phyloP scores from a whole-genome alignment of 139 green algal genomes.

The Yamagishiella unicocca region DNA sequence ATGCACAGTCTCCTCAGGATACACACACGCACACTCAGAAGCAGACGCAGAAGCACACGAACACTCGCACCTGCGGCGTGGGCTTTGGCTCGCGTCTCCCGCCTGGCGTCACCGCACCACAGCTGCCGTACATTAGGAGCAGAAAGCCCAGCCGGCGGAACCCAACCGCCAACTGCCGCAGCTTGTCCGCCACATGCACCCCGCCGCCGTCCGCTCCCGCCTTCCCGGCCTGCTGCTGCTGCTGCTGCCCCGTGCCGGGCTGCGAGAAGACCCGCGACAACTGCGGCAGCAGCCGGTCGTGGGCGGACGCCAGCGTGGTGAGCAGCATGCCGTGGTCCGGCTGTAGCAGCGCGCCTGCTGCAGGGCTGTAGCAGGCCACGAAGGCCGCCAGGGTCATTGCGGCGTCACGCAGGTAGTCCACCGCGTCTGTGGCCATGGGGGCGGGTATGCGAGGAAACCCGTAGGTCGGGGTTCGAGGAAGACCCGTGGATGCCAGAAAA shows the following conservation, averaged over 20 bases:
- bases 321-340: conserved; percentile 52
- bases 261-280: conserved; percentile 46
- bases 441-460: not conserved
- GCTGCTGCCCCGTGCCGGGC: not conserved
- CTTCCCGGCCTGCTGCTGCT: conserved; percentile 4
- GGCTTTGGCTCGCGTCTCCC: not conserved
- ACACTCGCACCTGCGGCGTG: conserved; percentile 2
- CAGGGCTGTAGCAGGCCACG: conserved; percentile 58
- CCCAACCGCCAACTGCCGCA: conserved; percentile 39
- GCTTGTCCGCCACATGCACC: not conserved
- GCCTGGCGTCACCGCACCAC: not conserved
- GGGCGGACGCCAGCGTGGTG: conserved; percentile 46
- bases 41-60: too few relatives aligned
- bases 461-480: too few relatives aligned
- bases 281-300: conserved; percentile 66
- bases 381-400: conserved; percentile 75
- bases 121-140: conserved; percentile 66
- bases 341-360: conserved; percentile 39
- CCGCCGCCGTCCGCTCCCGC: not conserved
- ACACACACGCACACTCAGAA: too few relatives aligned
- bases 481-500: too few relatives aligned
- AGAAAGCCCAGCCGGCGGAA: conserved; percentile 45
- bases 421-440: conserved; percentile 62
- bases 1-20: too few relatives aligned
- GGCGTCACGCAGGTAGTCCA: conserved; percentile 77